Evolutionary conservation across 768 basidiomycete genomes (phyloP), one percentile per base, ranked within the genome.

Genomic region (Harrya chromipes): DNA sequence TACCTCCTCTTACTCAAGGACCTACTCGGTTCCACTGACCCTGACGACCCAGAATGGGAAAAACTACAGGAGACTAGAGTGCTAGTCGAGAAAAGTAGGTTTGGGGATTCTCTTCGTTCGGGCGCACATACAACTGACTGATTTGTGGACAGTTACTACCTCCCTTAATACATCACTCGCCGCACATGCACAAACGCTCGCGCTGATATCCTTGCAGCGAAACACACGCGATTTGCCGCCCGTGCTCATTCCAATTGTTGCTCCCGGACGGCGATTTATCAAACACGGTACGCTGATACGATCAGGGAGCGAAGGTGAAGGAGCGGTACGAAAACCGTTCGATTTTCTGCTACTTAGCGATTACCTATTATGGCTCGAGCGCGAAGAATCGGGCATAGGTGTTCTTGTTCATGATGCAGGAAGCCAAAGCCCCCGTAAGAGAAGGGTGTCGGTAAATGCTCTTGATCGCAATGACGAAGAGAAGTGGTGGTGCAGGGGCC

Each of bases 281-380:
- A 85, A 82, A 49, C 80, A 87, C 12, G 86, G 84, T 0, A 56
- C 75, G 1, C 72, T 90, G 6, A 61, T 82, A 14, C 83, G 85
- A 59, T 58, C 64, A 2, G 56, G 55, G 11, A 52, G 66, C 77
- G 43, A 82, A 82, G 60, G 77, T 53, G 76, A 74, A 4, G 65
- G 69, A 43, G 38, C 46, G 4, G 58, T 16, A 36, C 62, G 64
- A 47, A 64, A 38, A 74, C 80, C 13, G 65, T 79, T 43, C 76
- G 85, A 88, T 54, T 88, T 94, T 62, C 71, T 94, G 10, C 75
- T 94, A 1, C 90, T 94, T 64, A 87, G 84, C 13, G 92, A 94
- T 67, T 83, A 83, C 55, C 67, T 94, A 29, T 59, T 94, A 31
- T 91, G 89, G 88, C 74, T 92, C 19, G 80, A 81, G 16, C 72